Evolutionary conservation across 2,329 filamentous ascomycete genomes (phyloP).

Genomic region (Berkeleyomyces basicola): DNA sequence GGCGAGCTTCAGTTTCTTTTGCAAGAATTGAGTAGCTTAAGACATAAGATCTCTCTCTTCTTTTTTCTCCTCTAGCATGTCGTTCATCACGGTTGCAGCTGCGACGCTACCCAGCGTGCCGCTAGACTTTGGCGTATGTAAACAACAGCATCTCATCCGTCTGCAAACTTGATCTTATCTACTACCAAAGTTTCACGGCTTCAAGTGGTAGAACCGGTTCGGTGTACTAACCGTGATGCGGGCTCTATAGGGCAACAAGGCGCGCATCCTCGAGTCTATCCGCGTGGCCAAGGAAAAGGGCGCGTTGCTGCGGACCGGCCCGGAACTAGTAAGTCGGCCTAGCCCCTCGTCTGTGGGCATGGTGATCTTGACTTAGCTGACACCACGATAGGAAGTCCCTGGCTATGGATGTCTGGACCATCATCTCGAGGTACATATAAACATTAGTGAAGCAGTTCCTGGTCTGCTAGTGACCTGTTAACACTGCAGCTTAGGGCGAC

Average conservation of each 20-base stretch:
- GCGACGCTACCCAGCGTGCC: conserved; percentile 24
- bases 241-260: conserved; percentile 33
- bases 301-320: conserved; percentile 45
- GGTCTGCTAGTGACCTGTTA: neutral
- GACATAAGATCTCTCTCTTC: conserved; percentile 17
- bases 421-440: conserved; percentile 17
- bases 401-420: conserved; percentile 22
- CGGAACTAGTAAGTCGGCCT: conserved; percentile 21
- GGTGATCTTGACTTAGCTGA: conserved; percentile 2
- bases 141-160: neutral
- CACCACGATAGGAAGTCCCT: conserved; percentile 20
- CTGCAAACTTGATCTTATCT: neutral
- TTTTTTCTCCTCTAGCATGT: conserved; percentile 15
- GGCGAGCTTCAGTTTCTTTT: neutral
- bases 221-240: neutral
- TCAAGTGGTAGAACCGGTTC: neutral
- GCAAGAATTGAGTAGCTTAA: neutral
- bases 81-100: conserved; percentile 22
- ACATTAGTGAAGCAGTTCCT: neutral
- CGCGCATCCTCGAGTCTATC: conserved; percentile 48
- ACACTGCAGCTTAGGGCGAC: conserved; percentile 16
- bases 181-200: neutral
- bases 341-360: neutral
- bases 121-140: conserved; percentile 35
- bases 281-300: conserved; percentile 40